These are phyloP conservation scores for Venturia carpophila DNA, from an alignment of 2,329 filamentous ascomycete genomes.

Conservation along the genomic window DNA sequence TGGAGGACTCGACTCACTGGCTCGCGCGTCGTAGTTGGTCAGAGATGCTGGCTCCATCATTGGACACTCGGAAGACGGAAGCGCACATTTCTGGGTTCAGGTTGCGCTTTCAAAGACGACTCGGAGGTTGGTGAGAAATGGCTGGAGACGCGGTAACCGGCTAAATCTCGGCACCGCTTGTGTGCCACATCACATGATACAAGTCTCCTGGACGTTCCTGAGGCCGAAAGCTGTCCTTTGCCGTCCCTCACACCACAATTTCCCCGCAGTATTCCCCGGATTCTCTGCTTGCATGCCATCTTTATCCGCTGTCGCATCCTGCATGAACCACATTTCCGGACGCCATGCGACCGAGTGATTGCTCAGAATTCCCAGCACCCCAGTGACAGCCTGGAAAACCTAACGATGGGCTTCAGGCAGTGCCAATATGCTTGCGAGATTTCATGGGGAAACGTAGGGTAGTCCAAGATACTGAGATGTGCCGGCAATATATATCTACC, in stretches of 20 bases:
- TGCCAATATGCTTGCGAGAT: neutral
- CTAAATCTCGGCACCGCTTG: neutral
- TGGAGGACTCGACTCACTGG: neutral
- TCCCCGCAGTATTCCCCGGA: neutral
- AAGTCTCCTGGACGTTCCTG: no score
- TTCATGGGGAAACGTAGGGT: no score
- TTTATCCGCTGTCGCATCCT: neutral
- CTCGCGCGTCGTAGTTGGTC: neutral
- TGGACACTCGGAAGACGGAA: neutral
- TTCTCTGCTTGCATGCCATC: neutral
- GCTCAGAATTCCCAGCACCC: no score
- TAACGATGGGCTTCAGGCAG: neutral
- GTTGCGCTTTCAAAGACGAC: neutral
- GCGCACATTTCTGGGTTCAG: neutral
- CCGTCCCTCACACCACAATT: neutral
- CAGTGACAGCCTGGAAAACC: neutral
- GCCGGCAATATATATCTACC: neutral
- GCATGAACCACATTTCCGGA: conserved; percentile 4
- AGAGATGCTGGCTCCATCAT: neutral
- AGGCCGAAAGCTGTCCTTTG: no score
- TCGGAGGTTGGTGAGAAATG: no score
- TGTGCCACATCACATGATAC: neutral
- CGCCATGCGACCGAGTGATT: neutral
- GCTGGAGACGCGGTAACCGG: neutral
- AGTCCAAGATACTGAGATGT: no score